phyloP scores from a whole-genome alignment of 331 rosid genomes.

The Telfairia occidentalis region DNA sequence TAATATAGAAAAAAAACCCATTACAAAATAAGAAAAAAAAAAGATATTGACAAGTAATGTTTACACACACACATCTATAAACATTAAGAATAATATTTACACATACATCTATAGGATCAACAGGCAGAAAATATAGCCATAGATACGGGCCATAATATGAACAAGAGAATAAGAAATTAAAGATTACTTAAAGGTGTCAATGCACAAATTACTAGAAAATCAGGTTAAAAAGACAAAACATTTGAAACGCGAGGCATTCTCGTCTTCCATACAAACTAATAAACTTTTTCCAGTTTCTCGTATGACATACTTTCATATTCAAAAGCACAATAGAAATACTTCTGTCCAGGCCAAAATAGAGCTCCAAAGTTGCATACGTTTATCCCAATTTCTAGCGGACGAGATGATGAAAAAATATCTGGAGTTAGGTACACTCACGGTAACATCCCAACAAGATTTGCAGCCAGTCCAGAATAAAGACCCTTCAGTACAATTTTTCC shows the following conservation, averaged over 20 bases:
- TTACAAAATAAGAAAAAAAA: too few relatives aligned
- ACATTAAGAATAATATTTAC: too few relatives aligned
- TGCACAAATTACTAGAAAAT: not conserved
- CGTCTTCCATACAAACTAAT: not conserved
- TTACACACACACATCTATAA: too few relatives aligned
- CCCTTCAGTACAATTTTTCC: slow-evolving; percentile 57
- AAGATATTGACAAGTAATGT: too few relatives aligned
- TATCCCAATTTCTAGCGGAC: not conserved
- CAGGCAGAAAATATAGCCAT: not conserved
- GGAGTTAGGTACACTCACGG: slow-evolving; percentile 42
- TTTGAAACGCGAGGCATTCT: not conserved
- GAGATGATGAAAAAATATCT: not conserved
- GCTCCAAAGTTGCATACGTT: not conserved
- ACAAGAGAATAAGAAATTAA: not conserved
- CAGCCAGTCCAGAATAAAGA: slow-evolving; percentile 91
- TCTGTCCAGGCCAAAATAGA: not conserved
- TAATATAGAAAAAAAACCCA: too few relatives aligned
- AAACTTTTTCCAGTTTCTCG: not conserved
- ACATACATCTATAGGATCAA: too few relatives aligned
- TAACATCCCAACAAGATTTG: slow-evolving; percentile 84
- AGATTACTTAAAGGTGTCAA: not conserved
- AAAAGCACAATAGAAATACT: not conserved
- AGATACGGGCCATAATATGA: not conserved
- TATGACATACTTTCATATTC: not conserved
- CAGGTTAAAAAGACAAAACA: not conserved